These are phyloP conservation scores for Penicillium nucicola DNA, from an alignment of 495 filamentous ascomycete species.

Conservation along the genomic window DNA sequence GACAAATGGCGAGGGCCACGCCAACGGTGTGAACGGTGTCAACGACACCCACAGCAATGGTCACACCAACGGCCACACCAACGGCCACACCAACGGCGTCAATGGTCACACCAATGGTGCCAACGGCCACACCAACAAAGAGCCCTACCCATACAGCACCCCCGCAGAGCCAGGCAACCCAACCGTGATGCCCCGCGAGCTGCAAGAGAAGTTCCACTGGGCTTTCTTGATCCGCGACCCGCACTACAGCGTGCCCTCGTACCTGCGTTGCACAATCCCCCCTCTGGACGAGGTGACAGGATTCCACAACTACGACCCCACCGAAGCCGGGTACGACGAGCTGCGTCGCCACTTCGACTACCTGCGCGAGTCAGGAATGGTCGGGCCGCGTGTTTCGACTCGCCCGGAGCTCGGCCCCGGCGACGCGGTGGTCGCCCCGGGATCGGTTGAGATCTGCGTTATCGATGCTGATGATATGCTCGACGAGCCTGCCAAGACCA, in stretches of 20 bases:
- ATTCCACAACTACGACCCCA: constrained; percentile 79
- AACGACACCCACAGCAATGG: constrained; percentile 28
- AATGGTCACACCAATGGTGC: constrained; percentile 21
- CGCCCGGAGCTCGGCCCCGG: constrained; percentile 24
- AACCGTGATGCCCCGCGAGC: constrained; percentile 69
- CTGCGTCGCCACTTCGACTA: constrained; percentile 83
- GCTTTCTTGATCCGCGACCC: constrained; percentile 98
- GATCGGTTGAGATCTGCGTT: constrained; percentile 66
- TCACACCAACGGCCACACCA: constrained; percentile 14
- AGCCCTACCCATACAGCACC: constrained; percentile 58
- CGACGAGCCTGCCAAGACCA: constrained; percentile 68
- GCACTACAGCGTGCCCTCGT: constrained; percentile 79
- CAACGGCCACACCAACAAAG: constrained; percentile 17
- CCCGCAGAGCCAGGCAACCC: constrained; percentile 65
- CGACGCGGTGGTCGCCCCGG: constrained; percentile 2
- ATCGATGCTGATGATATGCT: constrained; percentile 94
- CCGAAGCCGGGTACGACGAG: constrained; percentile 88
- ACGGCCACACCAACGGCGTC: constrained; percentile 16
- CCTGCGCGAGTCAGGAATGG: constrained; percentile 54
- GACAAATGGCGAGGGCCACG: constrained; percentile 19
- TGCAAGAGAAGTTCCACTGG: constrained; percentile 79
- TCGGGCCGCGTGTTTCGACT: constrained; percentile 61
- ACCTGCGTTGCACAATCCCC: constrained; percentile 93
- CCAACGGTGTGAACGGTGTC: constrained; percentile 26
- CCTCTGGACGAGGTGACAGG: constrained; percentile 77